These are phyloP conservation scores for Colletotrichum gigasporum DNA, from an alignment of 2,329 filamentous ascomycete genomes.

Conservation along the genomic window DNA sequence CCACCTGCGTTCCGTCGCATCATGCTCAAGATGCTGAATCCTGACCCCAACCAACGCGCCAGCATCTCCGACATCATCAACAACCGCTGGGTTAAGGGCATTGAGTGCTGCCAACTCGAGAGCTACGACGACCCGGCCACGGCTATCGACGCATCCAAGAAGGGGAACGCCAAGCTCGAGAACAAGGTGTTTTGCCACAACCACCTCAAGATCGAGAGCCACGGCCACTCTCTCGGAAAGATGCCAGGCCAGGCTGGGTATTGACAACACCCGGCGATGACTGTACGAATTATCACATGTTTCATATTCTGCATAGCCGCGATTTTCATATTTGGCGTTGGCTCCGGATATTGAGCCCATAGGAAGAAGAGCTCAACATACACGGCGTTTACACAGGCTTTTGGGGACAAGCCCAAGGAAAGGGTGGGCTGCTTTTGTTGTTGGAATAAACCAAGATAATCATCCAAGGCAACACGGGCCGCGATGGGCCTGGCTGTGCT, in stretches of 20 bases:
- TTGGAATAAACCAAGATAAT: constrained; percentile 4
- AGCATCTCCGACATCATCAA: constrained; percentile 74
- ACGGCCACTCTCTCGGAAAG: constrained; percentile 60
- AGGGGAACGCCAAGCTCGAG: constrained; percentile 52
- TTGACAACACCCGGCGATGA: constrained; percentile 40
- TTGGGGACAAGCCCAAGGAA: background rate
- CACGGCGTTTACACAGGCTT: constrained; percentile 21
- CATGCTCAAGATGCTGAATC: constrained; percentile 84
- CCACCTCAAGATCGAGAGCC: constrained; percentile 60
- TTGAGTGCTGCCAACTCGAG: constrained; percentile 83
- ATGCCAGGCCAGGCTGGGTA: constrained; percentile 67
- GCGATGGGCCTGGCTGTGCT: background rate
- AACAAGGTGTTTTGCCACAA: constrained; percentile 68
- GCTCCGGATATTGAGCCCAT: constrained; percentile 5
- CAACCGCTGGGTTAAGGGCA: constrained; percentile 76
- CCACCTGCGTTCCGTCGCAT: constrained; percentile 76
- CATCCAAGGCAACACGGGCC: background rate
- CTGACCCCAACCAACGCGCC: constrained; percentile 76
- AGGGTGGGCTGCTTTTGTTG: background rate
- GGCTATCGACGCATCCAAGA: constrained; percentile 70
- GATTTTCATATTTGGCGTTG: constrained; percentile 11
- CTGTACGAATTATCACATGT: constrained; percentile 23
- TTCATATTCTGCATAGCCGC: constrained; percentile 27
- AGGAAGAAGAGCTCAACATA: background rate
- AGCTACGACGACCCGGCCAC: constrained; percentile 71